These are phyloP conservation scores for Paraconiothyrium brasiliense DNA, from an alignment of 2,329 filamentous ascomycete species.

Conservation along the genomic window DNA sequence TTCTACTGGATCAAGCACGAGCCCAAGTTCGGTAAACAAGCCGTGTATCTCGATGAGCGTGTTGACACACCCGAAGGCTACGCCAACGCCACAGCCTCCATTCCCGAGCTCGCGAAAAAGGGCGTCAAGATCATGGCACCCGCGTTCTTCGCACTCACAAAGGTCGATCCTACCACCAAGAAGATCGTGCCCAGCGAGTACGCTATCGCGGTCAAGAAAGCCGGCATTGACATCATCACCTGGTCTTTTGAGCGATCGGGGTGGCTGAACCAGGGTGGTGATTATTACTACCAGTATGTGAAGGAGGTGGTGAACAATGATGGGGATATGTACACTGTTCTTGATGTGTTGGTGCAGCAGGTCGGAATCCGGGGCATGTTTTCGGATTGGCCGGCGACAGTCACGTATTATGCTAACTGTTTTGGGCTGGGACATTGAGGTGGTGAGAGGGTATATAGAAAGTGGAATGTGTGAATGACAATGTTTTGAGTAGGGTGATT, in stretches of 20 bases:
- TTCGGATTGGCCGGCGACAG: conserved; percentile 74
- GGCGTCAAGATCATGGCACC: conserved; percentile 72
- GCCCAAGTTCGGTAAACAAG: conserved; percentile 68
- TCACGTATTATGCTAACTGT: conserved; percentile 78
- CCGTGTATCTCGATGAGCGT: conserved; percentile 71
- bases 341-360: conserved; percentile 70
- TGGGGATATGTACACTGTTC: conserved; percentile 70
- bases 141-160: conserved; percentile 69
- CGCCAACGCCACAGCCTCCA: conserved; percentile 63
- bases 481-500: too few species aligned
- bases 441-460: too few species aligned
- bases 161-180: conserved; percentile 54
- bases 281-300: conserved; percentile 53
- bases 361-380: conserved; percentile 71
- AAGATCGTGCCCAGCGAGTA: conserved; percentile 71
- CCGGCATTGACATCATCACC: conserved; percentile 71
- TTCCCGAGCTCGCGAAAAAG: conserved; percentile 64
- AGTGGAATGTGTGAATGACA: too few species aligned
- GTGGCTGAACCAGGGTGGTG: conserved; percentile 62
- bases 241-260: conserved; percentile 76
- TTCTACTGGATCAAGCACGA: conserved; percentile 73
- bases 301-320: conserved; percentile 66
- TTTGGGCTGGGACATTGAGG: conserved; percentile 54
- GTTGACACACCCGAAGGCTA: conserved; percentile 62
- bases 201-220: conserved; percentile 66